phyloP scores from a whole-genome alignment of 2,329 filamentous ascomycete species.

The Sarocladium strictum region DNA sequence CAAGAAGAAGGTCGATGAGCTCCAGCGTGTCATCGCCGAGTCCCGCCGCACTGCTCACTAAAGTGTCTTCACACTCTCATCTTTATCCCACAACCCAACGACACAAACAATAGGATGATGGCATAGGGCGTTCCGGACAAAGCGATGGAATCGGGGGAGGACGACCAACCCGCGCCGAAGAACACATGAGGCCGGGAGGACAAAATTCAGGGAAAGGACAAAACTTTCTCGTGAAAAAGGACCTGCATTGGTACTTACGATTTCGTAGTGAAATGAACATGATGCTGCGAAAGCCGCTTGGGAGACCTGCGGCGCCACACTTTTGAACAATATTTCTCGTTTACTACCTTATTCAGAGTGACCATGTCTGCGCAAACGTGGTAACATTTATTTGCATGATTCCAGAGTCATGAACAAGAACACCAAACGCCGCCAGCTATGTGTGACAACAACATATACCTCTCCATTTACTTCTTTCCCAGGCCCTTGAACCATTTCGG shows the following conservation, averaged over 20 bases:
- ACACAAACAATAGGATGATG: background rate
- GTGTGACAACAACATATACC: too few relatives aligned
- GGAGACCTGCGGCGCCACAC: background rate
- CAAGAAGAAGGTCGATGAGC: conserved; percentile 99
- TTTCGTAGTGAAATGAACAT: background rate
- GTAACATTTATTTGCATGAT: too few relatives aligned
- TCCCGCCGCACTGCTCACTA: conserved; percentile 65
- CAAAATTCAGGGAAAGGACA: background rate
- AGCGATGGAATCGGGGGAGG: background rate
- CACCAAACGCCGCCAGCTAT: background rate
- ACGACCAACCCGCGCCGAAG: background rate
- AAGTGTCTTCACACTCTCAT: conserved; percentile 21
- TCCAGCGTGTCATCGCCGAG: conserved; percentile 96
- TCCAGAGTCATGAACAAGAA: too few relatives aligned
- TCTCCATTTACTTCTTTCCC: conserved; percentile 56
- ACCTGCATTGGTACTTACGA: conserved; percentile 1
- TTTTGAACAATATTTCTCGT: too few relatives aligned
- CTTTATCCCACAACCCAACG: background rate
- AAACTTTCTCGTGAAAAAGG: background rate
- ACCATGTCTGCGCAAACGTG: background rate
- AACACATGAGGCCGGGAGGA: background rate
- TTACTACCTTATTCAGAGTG: too few relatives aligned
- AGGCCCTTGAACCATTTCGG: conserved; percentile 73
- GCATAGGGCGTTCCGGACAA: conserved; percentile 4
- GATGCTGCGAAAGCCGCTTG: background rate